Evolutionary conservation across 192 early-diverging fungal genomes (phyloP).

Genomic region (Podila minutissima): DNA sequence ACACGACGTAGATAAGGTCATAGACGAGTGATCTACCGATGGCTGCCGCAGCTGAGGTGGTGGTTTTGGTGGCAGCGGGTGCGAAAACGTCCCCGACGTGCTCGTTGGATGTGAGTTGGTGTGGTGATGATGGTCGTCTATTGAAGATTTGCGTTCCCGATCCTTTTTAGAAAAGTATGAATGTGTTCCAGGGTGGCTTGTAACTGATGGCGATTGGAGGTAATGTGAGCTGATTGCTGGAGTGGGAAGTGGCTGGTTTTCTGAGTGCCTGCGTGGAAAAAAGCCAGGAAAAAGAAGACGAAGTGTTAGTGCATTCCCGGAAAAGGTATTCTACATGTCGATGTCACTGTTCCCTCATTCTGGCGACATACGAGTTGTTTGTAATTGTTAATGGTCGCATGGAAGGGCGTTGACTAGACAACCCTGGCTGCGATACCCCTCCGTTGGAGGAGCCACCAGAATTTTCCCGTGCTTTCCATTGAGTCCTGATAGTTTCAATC

Average conservation of each 20-base stretch:
- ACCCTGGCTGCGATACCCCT: conserved; percentile 6
- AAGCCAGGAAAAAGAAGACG: neutral
- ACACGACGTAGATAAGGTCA: conserved; percentile 2
- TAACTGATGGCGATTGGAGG: conserved; percentile 40
- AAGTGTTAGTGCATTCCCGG: neutral
- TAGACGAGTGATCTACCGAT: conserved; percentile 14
- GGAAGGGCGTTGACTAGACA: conserved; percentile 13
- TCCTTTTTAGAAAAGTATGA: conserved; percentile 45
- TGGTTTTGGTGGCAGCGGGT: conserved; percentile 46
- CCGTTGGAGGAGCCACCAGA: conserved; percentile 31
- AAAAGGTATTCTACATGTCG: neutral
- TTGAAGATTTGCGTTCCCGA: conserved; percentile 37
- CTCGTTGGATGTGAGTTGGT: neutral
- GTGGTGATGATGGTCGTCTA: conserved; percentile 31
- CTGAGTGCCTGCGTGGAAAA: conserved; percentile 6
- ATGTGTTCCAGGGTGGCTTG: conserved; percentile 27
- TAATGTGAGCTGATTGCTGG: conserved; percentile 35
- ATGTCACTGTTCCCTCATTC: neutral
- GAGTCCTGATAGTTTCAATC: conserved; percentile 39
- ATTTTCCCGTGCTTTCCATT: conserved; percentile 44
- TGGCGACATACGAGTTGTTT: conserved; percentile 1
- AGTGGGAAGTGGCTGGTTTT: conserved; percentile 18
- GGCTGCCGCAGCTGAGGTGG: conserved; percentile 23
- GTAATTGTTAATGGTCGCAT: conserved; percentile 33
- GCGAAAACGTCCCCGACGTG: conserved; percentile 21